Base-by-base conservation (phyloP, 2,329 filamentous ascomycete species). In the Ophiocordyceps camponoti-rufipedis region DNA sequence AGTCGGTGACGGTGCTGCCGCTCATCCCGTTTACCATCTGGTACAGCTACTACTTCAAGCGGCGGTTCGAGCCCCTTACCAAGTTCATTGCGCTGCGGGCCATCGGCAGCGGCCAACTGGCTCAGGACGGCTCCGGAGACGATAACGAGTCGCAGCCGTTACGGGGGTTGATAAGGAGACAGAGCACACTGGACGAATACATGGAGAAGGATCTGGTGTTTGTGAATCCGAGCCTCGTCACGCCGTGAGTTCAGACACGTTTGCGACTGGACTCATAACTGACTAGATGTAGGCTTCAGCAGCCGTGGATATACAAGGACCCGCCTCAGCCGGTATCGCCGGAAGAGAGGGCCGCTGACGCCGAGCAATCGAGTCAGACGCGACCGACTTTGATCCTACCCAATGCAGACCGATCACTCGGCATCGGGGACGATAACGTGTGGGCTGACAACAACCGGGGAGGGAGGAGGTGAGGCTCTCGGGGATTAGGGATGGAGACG, bases 41-140 rank as follows among this genome's bases (percentile, higher is more conserved):
- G 88, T 94, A 93, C 58, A 82, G 76, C 51, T 84, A 85, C 60
- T 83, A 85, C 52, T 96, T 85, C 58, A 72, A 75, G 41, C 72
- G 74, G 41, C 83, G 82, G 1, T 98, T 91, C 55, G 83, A 86
- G 55, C 89, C 91, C 0, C 65, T 98, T 48, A 94, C 88, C 61
- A 82, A 79, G 53, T 95, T 91, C 58, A 96, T 98, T 58, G 87
- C 93, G 28, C 67, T 98, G 41, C 75, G 85, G 50, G 94, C 86
- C 54, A 85, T 98, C 48, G 56, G 63, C 28, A 52, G 56, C 12
- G 59, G 61, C 33, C 55, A 61, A 41, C 56, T 58, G 3, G 51
- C 61, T 28, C 59, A 62, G n/a, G 64, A 65, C 16, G 59, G 58
- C 2, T 59, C 59, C 13, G 62, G 60, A 14, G 62, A 62, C 28